Base-by-base conservation (phyloP, 2,329 filamentous ascomycete genomes). In the Paraconiothyrium brasiliense region DNA sequence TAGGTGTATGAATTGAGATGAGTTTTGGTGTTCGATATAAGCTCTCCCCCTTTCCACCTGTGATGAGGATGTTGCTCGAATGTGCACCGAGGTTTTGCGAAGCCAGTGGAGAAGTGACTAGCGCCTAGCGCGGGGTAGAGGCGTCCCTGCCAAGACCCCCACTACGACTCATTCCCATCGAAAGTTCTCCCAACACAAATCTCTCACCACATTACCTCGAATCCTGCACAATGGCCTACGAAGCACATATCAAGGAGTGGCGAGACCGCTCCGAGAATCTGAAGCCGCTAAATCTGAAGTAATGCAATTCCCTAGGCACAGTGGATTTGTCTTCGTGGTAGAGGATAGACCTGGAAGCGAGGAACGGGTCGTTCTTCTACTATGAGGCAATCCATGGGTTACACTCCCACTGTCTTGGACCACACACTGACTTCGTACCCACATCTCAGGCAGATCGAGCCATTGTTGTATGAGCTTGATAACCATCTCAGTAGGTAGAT, bases 381-480 rank as follows among this genome's bases (percentile, higher is more conserved):
- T 6, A 30, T 30, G 27, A 30, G 6, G 0, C 27, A 30, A 30
- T 30, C 27, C 27, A 30, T 30, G 27, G 6, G 27, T 4, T 30
- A 30, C 27, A 30, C 4, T 30, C 27, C 27, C 27, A 30, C 4
- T 30, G 6, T 30, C 27, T 30, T 30, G 27, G 27, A 4, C 6
- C 27, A 4, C 27, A 30, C 27, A 30, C 27, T 30, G 27, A 30
- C 27, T 30, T 4, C 27, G 6, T 30, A 30, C 27, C 27, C 27
- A 30, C 27, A 30, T 30, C 27, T 30, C 82, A 96, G 95, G 82
- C 84, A 90, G 61, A 89, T 94, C 67, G 92, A 95, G 75, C 86
- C 88, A 30, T 85, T 89, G 61, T 86, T 97, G 58, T 84, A 86
- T 71, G 89, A 91, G 69, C 88, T 97, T 64, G 93, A 97, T 79